phyloP scores from a whole-genome alignment of 176 grass and related monocot genomes.

The Avena sativa region DNA sequence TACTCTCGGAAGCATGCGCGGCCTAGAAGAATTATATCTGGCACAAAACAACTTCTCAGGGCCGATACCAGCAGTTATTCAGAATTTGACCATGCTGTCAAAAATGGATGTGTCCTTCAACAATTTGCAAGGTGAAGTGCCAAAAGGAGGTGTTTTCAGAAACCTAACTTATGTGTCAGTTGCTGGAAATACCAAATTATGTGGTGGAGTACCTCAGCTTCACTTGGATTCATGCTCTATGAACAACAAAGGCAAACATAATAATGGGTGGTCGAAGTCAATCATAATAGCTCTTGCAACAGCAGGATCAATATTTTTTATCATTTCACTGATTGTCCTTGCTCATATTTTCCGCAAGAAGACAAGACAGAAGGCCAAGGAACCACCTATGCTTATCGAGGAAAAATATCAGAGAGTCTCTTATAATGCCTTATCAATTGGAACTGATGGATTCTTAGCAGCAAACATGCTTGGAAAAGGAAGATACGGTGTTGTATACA shows the following conservation, averaged over 20 bases:
- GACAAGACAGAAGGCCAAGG: neutral
- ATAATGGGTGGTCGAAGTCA: neutral
- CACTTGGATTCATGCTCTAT: constrained; percentile 13
- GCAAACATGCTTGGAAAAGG: constrained; percentile 39
- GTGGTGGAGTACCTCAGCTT: constrained; percentile 45
- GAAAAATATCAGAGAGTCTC: constrained; percentile 13
- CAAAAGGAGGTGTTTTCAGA: constrained; percentile 46
- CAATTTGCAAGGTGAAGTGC: constrained; percentile 54
- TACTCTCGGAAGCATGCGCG: constrained; percentile 1
- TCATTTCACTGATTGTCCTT: neutral
- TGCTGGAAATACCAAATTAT: constrained; percentile 41
- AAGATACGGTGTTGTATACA: constrained; percentile 20
- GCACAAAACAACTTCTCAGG: constrained; percentile 47
- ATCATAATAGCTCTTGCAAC: neutral
- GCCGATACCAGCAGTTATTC: neutral
- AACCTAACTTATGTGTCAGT: constrained; percentile 39
- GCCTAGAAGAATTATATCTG: constrained; percentile 33
- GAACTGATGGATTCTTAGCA: constrained; percentile 37
- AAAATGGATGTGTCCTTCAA: constrained; percentile 57
- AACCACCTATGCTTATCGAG: neutral
- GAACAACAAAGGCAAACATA: neutral
- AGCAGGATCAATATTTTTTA: neutral
- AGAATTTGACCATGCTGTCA: constrained; percentile 33
- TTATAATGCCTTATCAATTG: constrained; percentile 12
- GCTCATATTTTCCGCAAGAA: neutral